These are phyloP conservation scores for Trichoderma reesei DNA, from an alignment of 495 filamentous ascomycete species.

Conservation along the genomic window DNA sequence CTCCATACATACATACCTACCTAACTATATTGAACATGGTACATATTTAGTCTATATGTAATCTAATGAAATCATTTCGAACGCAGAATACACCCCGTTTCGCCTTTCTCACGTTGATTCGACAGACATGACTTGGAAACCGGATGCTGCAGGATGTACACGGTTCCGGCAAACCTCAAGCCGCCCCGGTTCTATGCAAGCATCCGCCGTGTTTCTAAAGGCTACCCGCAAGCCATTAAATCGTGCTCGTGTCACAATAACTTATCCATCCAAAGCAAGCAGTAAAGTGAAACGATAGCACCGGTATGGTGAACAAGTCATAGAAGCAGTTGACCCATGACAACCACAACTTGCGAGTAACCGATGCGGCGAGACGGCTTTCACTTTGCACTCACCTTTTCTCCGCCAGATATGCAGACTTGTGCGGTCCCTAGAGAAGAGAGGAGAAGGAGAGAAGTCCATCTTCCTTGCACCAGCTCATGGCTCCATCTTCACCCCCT, in stretches of 20 bases:
- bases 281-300: not conserved
- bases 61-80: too few relatives aligned
- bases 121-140: too few relatives aligned
- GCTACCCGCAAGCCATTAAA: not conserved
- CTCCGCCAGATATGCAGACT: not conserved
- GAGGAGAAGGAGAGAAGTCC: not conserved
- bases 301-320: too few relatives aligned
- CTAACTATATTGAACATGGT: too few relatives aligned
- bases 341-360: not conserved
- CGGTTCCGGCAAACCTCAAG: too few relatives aligned
- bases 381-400: not conserved
- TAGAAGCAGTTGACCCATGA: not conserved
- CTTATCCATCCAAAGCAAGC: not conserved
- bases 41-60: too few relatives aligned
- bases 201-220: conserved; percentile 3
- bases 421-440: not conserved
- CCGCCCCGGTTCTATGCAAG: not conserved
- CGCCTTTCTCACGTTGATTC: too few relatives aligned
- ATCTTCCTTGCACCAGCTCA: not conserved
- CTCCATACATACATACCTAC: too few relatives aligned
- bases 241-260: not conserved
- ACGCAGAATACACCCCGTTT: too few relatives aligned
- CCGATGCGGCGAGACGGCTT: not conserved
- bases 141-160: too few relatives aligned
- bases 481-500: not conserved